Percentiles rank a stretch among this genome's conserved stretches.
phyloP scores from a whole-genome alignment of 2,329 filamentous ascomycete genomes.

The Verticillium nonalfalfae region DNA sequence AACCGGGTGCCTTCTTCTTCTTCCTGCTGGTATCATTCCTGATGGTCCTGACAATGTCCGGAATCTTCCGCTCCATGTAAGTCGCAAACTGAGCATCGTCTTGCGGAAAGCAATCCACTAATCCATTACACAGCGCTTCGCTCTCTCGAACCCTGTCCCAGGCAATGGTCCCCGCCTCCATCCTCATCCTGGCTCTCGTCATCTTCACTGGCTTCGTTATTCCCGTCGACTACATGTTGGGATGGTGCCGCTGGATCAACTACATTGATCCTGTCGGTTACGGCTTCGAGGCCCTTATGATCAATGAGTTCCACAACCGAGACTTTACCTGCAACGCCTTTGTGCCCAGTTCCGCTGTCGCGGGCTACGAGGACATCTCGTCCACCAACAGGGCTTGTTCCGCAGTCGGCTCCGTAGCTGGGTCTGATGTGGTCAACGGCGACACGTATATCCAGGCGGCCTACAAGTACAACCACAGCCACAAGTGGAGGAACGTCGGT shows the following conservation, averaged over 20 bases:
- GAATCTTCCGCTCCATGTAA: constrained; percentile 73
- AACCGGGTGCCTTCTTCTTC: constrained; percentile 75
- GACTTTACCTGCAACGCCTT: constrained; percentile 46
- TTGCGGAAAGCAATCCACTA: constrained; percentile 26
- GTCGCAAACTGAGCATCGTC: constrained; percentile 24
- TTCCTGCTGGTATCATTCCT: constrained; percentile 72
- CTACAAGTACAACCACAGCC: constrained; percentile 37
- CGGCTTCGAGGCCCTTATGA: constrained; percentile 72
- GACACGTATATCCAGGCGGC: constrained; percentile 36
- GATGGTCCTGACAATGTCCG: constrained; percentile 73
- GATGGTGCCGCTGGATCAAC: constrained; percentile 78
- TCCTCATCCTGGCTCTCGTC: constrained; percentile 60
- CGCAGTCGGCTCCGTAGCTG: constrained; percentile 39
- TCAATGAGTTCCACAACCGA: constrained; percentile 72
- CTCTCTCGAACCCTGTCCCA: constrained; percentile 64
- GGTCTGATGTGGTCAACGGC: constrained; percentile 35
- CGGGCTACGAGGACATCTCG: constrained; percentile 24
- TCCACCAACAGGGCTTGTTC: constrained; percentile 34
- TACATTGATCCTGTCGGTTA: constrained; percentile 77
- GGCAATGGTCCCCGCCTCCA: constrained; percentile 53
- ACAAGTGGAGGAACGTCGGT: constrained; percentile 52
- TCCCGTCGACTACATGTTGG: constrained; percentile 62
- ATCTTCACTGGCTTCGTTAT: constrained; percentile 69
- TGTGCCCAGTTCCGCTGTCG: constrained; percentile 45
- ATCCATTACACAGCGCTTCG: constrained; percentile 55